A percentile compares a stretch with the other conserved stretches of the same genome.
Evolutionary conservation across 495 filamentous ascomycete species (phyloP).

Genomic region (Neurospora discreta): DNA sequence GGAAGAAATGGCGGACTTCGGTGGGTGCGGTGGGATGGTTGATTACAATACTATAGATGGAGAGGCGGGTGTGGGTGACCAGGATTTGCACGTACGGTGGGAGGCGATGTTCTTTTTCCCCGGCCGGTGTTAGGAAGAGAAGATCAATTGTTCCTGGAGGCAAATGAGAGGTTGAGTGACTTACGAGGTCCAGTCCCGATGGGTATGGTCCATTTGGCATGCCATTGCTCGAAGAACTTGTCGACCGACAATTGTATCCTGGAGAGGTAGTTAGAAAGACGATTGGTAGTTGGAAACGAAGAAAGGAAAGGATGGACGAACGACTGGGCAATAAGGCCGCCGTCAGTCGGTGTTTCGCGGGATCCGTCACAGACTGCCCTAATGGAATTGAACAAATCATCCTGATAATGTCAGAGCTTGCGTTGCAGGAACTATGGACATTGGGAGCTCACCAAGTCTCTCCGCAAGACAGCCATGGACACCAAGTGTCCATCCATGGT

Average conservation of each 20-base stretch:
- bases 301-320: constrained; percentile 19
- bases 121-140: background rate
- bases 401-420: constrained; percentile 28
- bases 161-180: constrained; percentile 1
- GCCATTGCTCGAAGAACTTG: constrained; percentile 52
- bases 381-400: constrained; percentile 47
- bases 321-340: constrained; percentile 45
- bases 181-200: constrained; percentile 47
- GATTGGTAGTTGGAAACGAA: background rate
- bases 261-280: background rate
- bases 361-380: constrained; percentile 51
- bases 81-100: constrained; percentile 67
- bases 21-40: constrained; percentile 62
- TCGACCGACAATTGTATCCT: constrained; percentile 52
- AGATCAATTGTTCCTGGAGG: no score
- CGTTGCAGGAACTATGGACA: background rate
- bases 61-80: constrained; percentile 58
- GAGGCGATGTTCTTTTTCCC: constrained; percentile 39
- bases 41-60: constrained; percentile 63
- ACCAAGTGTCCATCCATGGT: constrained; percentile 56
- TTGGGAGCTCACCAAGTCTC: constrained; percentile 47
- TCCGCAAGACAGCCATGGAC: constrained; percentile 54
- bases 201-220: constrained; percentile 46
- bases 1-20: constrained; percentile 61
- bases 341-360: constrained; percentile 32